These are phyloP conservation scores for Elaphomyces granulatus DNA, from an alignment of 495 filamentous ascomycete genomes.

Conservation along the genomic window DNA sequence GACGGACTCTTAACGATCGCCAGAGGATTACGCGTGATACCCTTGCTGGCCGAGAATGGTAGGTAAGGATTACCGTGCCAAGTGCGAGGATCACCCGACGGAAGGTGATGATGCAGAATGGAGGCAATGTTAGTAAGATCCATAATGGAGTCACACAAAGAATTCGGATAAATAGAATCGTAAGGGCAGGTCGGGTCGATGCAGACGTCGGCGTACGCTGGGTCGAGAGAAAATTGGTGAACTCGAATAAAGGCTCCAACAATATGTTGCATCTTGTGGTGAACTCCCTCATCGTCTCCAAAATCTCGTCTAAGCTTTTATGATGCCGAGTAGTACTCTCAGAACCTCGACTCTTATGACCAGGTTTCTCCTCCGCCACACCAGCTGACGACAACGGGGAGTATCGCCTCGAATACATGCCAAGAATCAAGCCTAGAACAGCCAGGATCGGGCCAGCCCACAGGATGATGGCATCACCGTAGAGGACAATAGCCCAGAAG, in stretches of 20 bases:
- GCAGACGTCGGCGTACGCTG: slow-evolving; percentile 83
- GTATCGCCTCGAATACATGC: slow-evolving; percentile 86
- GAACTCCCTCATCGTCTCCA: slow-evolving; percentile 78
- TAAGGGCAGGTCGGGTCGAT: slow-evolving; percentile 83
- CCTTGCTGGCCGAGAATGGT: slow-evolving; percentile 78
- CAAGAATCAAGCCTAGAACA: slow-evolving; percentile 64
- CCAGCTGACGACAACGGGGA: slow-evolving; percentile 76
- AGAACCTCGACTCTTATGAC: slow-evolving; percentile 34
- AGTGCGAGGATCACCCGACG: slow-evolving; percentile 63
- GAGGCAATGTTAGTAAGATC: slow-evolving; percentile 68
- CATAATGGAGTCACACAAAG: slow-evolving; percentile 76
- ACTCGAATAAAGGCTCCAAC: slow-evolving; percentile 68
- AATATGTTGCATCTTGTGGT: slow-evolving; percentile 84
- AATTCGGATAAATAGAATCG: slow-evolving; percentile 77
- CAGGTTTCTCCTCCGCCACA: slow-evolving; percentile 49
- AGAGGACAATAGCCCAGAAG: slow-evolving; percentile 78
- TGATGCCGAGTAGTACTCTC: slow-evolving; percentile 55
- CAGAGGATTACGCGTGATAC: slow-evolving; percentile 81
- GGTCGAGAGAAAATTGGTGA: slow-evolving; percentile 89
- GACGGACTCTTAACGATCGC: slow-evolving; percentile 64
- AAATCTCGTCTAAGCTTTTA: slow-evolving; percentile 89
- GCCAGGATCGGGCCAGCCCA: slow-evolving; percentile 71
- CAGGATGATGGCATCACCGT: slow-evolving; percentile 67
- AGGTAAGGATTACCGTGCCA: slow-evolving; percentile 73
- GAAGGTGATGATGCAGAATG: slow-evolving; percentile 72